Conservation (phyloP, 805 yeast species). For the Ogataea minuta region DNA sequence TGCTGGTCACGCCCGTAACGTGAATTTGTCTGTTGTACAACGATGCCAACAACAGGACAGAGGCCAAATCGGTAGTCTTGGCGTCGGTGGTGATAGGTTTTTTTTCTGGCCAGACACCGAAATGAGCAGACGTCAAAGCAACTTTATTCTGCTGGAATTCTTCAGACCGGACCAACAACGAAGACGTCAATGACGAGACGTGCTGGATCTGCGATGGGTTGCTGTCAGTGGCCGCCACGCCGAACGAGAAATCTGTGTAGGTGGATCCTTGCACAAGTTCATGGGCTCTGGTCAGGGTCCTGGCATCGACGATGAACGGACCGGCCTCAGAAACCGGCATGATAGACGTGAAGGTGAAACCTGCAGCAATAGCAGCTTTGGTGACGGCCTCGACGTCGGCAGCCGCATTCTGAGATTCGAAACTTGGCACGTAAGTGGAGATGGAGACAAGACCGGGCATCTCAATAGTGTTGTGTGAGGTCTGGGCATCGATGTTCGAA, state of each 20-base stretch:
- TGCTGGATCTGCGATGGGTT: constrained; percentile 62
- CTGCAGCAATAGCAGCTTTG: constrained; percentile 71
- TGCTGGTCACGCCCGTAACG: constrained; percentile 79
- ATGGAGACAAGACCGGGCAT: constrained; percentile 87
- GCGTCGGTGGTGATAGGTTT: constrained; percentile 94
- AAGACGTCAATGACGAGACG: constrained; percentile 66
- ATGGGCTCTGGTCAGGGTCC: constrained; percentile 63
- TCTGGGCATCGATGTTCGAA: constrained; percentile 79
- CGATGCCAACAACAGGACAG: constrained; percentile 84
- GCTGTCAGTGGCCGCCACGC: constrained; percentile 76
- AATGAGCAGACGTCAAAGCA: constrained; percentile 74
- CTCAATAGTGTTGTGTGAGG: constrained; percentile 78
- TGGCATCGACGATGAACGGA: constrained; percentile 59
- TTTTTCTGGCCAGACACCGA: constrained; percentile 76
- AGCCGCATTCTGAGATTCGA: constrained; percentile 46
- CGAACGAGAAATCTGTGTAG: constrained; percentile 77
- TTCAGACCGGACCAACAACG: constrained; percentile 78
- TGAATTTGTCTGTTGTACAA: constrained; percentile 83
- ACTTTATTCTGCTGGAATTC: constrained; percentile 68
- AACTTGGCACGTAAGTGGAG: constrained; percentile 72
- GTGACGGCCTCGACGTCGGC: constrained; percentile 65
- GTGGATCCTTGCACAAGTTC: constrained; percentile 55
- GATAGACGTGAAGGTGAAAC: constrained; percentile 83
- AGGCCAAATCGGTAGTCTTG: constrained; percentile 87
- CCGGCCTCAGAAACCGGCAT: constrained; percentile 71